These are phyloP conservation scores for Rhizomucor pusillus DNA, from an alignment of 371 early-diverging fungal genomes.

Conservation along the genomic window DNA sequence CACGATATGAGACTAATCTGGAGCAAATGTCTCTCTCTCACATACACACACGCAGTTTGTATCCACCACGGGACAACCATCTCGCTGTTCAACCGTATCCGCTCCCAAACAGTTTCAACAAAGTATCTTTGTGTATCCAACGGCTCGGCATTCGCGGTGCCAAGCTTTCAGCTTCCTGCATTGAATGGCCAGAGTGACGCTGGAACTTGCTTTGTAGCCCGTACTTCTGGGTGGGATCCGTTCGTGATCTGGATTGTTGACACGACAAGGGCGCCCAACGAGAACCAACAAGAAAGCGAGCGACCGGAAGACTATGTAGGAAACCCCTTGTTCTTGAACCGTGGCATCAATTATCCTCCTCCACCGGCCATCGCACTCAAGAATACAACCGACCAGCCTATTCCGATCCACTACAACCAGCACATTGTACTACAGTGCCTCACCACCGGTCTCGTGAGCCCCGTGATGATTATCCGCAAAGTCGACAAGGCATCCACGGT, in stretches of 20 bases:
- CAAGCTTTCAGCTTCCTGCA: constrained; percentile 20
- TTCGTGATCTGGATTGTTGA: constrained; percentile 88
- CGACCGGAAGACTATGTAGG: constrained; percentile 26
- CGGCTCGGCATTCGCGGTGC: constrained; percentile 17
- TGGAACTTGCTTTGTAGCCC: constrained; percentile 70
- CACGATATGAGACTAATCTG: too few relatives aligned
- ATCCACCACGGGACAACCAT: constrained; percentile 82
- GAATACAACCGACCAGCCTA: constrained; percentile 20
- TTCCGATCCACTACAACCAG: constrained; percentile 60
- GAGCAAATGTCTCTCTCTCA: too few relatives aligned
- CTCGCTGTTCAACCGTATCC: constrained; percentile 80
- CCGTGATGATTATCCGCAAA: constrained; percentile 73
- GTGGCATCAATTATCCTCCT: constrained; percentile 17
- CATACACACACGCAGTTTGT: too few relatives aligned
- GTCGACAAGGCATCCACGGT: constrained; percentile 72
- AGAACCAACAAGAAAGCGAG: constrained; percentile 10
- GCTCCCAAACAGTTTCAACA: constrained; percentile 87
- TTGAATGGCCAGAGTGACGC: constrained; percentile 10
- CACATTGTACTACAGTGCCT: constrained; percentile 74
- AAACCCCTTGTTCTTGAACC: constrained; percentile 4
- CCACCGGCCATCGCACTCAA: constrained; percentile 26
- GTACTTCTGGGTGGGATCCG: constrained; percentile 82
- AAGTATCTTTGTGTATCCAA: constrained; percentile 70
- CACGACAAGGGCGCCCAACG: constrained; percentile 44
- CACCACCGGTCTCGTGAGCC: constrained; percentile 72